Evolutionary conservation across 2,329 filamentous ascomycete species (phyloP).

Genomic region (Penicillium sp.): DNA sequence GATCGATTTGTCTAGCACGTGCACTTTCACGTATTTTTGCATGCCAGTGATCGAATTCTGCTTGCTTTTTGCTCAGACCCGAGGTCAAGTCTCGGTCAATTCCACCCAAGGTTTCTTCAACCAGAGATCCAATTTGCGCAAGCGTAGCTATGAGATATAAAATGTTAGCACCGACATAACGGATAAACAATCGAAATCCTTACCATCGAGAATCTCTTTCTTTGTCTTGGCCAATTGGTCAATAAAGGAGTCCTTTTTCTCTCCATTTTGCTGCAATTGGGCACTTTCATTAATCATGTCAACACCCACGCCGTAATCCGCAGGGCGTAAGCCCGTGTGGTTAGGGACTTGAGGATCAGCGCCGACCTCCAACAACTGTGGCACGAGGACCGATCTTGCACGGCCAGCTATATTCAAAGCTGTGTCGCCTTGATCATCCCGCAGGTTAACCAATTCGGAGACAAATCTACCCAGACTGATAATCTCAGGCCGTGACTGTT

Average conservation of each 20-base stretch:
- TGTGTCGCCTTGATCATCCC: conserved; percentile 91
- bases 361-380: conserved; percentile 91
- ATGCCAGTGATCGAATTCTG: conserved; percentile 77
- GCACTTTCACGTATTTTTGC: conserved; percentile 75
- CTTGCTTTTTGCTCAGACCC: conserved; percentile 79
- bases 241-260: conserved; percentile 38
- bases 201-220: conserved; percentile 45
- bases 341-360: conserved; percentile 92
- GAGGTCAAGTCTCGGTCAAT: conserved; percentile 74
- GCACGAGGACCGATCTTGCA: conserved; percentile 94
- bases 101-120: conserved; percentile 75
- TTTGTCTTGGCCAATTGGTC: conserved; percentile 43
- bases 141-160: conserved; percentile 36
- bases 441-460: conserved; percentile 92
- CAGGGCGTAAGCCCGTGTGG: conserved; percentile 76
- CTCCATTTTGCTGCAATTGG: conserved; percentile 45
- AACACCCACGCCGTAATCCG: conserved; percentile 90
- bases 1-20: conserved; percentile 70
- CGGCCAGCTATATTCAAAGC: conserved; percentile 89
- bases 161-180: conserved; percentile 22
- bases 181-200: conserved; percentile 13
- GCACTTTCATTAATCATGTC: conserved; percentile 52
- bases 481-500: conserved; percentile 49
- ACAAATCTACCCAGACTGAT: conserved; percentile 92
- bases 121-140: conserved; percentile 53